Conservation (phyloP, 1,139 yeast species). For the Casaregolazyma lundiana region DNA sequence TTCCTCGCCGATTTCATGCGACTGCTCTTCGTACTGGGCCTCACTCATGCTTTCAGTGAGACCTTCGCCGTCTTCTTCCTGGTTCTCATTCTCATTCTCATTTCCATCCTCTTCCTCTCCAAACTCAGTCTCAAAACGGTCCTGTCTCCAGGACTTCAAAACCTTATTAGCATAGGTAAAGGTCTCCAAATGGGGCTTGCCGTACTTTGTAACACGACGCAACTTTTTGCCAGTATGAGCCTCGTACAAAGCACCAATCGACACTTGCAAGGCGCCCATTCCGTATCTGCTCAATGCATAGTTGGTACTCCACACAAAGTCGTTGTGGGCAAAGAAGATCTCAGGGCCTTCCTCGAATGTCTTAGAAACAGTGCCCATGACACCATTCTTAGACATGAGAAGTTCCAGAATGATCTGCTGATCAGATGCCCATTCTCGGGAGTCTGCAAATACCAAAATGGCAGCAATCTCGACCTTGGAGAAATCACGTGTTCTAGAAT, state of each 20-base stretch:
- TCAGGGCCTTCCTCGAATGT: conserved; percentile 74
- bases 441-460: conserved; percentile 73
- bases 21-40: conserved; percentile 15
- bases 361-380: conserved; percentile 72
- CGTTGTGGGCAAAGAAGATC: conserved; percentile 82
- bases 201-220: conserved; percentile 64
- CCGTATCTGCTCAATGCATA: conserved; percentile 76
- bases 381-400: conserved; percentile 67
- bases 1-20: conserved; percentile 18
- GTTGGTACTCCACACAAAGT: conserved; percentile 85
- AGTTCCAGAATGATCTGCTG: conserved; percentile 81
- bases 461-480: conserved; percentile 61
- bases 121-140: conserved; percentile 49
- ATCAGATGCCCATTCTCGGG: conserved; percentile 87
- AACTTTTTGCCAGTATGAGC: conserved; percentile 78
- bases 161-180: conserved; percentile 76
- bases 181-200: conserved; percentile 82
- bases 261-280: conserved; percentile 85
- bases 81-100: conserved; percentile 7
- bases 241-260: conserved; percentile 73
- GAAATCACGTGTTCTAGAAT: conserved; percentile 60
- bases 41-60: conserved; percentile 25
- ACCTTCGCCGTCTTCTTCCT: conserved; percentile 4
- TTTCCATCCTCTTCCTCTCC: conserved; percentile 13
- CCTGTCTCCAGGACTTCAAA: conserved; percentile 70